These are phyloP conservation scores for Ogataea ganodermae DNA, from an alignment of 805 yeast species.

Conservation along the genomic window DNA sequence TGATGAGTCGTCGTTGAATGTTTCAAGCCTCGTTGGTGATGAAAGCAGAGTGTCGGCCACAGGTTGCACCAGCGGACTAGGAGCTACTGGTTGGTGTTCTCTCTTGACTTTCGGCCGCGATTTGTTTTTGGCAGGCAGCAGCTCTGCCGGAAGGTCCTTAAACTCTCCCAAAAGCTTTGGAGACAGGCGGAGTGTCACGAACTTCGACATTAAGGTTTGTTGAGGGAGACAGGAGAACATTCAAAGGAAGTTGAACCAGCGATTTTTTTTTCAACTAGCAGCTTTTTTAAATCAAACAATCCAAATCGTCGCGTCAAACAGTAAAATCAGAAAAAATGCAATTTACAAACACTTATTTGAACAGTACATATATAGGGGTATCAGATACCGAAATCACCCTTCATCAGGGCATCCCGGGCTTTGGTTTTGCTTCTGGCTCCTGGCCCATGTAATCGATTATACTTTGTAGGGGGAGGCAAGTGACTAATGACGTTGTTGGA, in stretches of 20 bases:
- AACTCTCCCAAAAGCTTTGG: conserved; percentile 14
- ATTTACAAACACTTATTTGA: not conserved
- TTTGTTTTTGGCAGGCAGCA: conserved; percentile 7
- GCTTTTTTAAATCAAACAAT: no score
- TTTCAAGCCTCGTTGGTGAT: conserved; percentile 9
- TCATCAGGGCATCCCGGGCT: conserved; percentile 63
- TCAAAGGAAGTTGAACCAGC: not conserved
- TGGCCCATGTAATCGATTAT: conserved; percentile 49
- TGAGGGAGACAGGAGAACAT: not conserved
- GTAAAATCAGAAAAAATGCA: not conserved
- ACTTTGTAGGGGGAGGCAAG: conserved; percentile 48
- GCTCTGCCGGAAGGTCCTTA: conserved; percentile 15
- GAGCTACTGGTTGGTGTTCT: conserved; percentile 15
- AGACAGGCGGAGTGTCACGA: conserved; percentile 20
- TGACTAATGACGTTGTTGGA: conserved; percentile 26
- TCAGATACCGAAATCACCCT: conserved; percentile 68
- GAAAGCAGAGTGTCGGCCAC: conserved; percentile 11
- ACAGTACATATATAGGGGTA: conserved; percentile 1
- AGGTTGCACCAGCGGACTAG: conserved; percentile 18
- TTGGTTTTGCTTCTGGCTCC: conserved; percentile 50
- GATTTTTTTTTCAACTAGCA: conserved; percentile 5
- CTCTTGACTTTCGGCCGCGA: conserved; percentile 13
- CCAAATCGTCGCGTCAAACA: not conserved
- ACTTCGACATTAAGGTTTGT: conserved; percentile 12
- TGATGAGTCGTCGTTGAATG: conserved; percentile 6